Evolutionary conservation across 106 monocot species (phyloP).

Genomic region (Dendrobium chrysotoxum): DNA sequence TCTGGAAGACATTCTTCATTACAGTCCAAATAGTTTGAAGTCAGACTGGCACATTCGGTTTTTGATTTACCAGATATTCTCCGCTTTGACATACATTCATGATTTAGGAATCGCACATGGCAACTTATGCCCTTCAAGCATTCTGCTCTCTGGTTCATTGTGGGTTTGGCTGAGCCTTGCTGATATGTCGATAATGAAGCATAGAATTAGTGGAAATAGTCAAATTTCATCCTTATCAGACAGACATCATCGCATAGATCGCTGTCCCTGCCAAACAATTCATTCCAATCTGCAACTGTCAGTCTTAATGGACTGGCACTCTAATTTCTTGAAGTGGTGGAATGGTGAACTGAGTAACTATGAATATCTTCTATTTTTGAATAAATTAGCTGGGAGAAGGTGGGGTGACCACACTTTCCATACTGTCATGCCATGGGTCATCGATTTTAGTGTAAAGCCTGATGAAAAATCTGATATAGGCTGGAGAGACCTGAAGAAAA

Average conservation of each 20-base stretch:
- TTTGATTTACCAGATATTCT: slow-evolving; percentile 73
- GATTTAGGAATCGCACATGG: slow-evolving; percentile 66
- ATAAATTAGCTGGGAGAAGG: slow-evolving; percentile 91
- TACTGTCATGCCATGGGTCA: slow-evolving; percentile 96
- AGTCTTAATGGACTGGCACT: slow-evolving; percentile 47
- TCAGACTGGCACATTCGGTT: slow-evolving; percentile 89
- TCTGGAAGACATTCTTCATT: slow-evolving; percentile 67
- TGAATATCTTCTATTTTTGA: slow-evolving; percentile 86
- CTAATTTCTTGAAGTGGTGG: slow-evolving; percentile 76
- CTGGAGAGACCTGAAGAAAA: slow-evolving; percentile 94
- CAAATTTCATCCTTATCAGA: slow-evolving; percentile 14
- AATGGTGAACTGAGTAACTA: slow-evolving; percentile 88
- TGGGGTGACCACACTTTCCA: slow-evolving; percentile 97
- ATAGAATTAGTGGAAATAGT: slow-evolving; percentile 14
- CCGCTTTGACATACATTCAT: slow-evolving; percentile 69
- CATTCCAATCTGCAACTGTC: slow-evolving; percentile 47
- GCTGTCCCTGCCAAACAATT: slow-evolving; percentile 36
- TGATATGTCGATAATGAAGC: slow-evolving; percentile 20
- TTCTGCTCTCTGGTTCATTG: slow-evolving; percentile 50
- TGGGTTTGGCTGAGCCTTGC: slow-evolving; percentile 73
- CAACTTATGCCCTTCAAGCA: slow-evolving; percentile 58
- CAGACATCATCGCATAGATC: slow-evolving; percentile 16
- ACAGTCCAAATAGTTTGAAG: slow-evolving; percentile 61
- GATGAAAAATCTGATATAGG: slow-evolving; percentile 76
- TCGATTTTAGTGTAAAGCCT: slow-evolving; percentile 88